Evolutionary conservation across 768 basidiomycete species (phyloP).

Genomic region (Pleurotus cornucopiae): DNA sequence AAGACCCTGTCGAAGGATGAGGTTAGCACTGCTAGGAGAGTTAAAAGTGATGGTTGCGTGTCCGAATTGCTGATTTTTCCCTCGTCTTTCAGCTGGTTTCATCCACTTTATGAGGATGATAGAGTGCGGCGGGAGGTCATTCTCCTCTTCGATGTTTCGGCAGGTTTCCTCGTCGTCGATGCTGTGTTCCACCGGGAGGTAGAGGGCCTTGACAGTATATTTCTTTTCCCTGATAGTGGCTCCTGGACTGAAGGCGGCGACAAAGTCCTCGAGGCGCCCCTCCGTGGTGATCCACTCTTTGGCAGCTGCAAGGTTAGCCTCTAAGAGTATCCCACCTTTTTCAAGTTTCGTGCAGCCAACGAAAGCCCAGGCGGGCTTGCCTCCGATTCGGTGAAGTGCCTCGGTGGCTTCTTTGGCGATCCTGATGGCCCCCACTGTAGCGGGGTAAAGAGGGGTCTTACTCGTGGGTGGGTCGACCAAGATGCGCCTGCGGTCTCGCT

Average conservation of each 20-base stretch:
- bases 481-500: not conserved
- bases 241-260: not conserved
- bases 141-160: not conserved
- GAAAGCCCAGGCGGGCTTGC: not conserved
- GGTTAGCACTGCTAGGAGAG: not conserved
- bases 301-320: not conserved
- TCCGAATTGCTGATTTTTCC: not conserved
- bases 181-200: not conserved
- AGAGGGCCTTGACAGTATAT: not conserved
- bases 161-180: not conserved
- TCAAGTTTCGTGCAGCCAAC: not conserved
- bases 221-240: not conserved
- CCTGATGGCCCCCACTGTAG: not conserved
- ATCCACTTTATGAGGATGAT: not conserved
- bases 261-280: not conserved
- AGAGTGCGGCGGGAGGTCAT: not conserved
- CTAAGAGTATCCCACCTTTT: not conserved
- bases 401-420: not conserved
- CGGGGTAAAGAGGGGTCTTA: not conserved
- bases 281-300: not conserved
- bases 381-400: not conserved
- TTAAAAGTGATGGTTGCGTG: not conserved
- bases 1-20: not conserved
- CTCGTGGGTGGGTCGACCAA: not conserved
- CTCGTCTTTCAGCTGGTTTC: not conserved